These are phyloP conservation scores for Gracilaria caudata DNA, from an alignment of 23 red algal genomes.

Conservation along the genomic window DNA sequence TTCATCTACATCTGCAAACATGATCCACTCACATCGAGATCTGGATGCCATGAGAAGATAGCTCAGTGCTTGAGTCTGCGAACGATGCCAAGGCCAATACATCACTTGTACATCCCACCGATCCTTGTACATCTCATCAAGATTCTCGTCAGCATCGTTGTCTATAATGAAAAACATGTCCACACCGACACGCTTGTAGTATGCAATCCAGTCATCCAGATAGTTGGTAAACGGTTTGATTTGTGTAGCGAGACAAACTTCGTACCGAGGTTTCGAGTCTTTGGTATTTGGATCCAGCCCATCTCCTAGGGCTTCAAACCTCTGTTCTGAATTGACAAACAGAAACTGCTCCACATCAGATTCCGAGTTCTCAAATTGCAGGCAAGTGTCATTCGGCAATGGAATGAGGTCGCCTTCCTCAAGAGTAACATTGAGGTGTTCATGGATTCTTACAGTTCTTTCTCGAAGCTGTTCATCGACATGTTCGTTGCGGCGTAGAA, in stretches of 20 bases:
- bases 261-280: neutral
- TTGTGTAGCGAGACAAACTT: conserved; percentile 1
- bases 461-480: neutral
- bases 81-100: conserved; percentile 29
- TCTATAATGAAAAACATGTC: neutral
- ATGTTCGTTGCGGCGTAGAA: neutral
- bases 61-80: neutral
- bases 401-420: neutral
- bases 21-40: neutral
- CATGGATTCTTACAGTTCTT: neutral
- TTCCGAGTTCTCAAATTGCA: neutral
- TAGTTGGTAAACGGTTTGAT: conserved; percentile 9
- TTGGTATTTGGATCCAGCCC: neutral
- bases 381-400: neutral
- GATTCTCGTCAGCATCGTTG: conserved; percentile 3
- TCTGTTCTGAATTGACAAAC: neutral
- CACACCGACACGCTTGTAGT: conserved; percentile 8
- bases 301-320: conserved; percentile 1
- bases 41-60: neutral
- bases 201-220: conserved; percentile 10
- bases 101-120: conserved; percentile 3
- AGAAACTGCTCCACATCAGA: neutral
- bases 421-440: neutral
- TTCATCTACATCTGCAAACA: conserved; percentile 8
- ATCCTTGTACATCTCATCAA: neutral